Evolutionary conservation across 495 filamentous ascomycete genomes (phyloP).

Genomic region (Chlorociboria aeruginascens): DNA sequence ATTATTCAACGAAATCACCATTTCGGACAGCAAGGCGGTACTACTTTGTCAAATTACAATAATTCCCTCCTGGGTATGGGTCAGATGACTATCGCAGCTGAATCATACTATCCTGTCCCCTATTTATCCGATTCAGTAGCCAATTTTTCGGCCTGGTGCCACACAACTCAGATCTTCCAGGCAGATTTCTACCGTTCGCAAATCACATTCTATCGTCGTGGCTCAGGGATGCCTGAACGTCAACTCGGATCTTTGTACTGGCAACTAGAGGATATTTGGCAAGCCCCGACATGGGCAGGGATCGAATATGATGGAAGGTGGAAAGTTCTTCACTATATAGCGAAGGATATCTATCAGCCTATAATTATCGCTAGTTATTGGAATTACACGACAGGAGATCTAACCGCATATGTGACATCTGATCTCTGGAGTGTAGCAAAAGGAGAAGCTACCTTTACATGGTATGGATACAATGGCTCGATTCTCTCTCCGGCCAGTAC

Average conservation of each 20-base stretch:
- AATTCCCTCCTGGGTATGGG: constrained; percentile 78
- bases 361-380: constrained; percentile 57
- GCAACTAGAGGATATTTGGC: constrained; percentile 92
- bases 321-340: constrained; percentile 70
- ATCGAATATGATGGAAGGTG: constrained; percentile 67
- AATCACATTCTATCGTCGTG: constrained; percentile 63
- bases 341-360: constrained; percentile 55
- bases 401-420: constrained; percentile 49
- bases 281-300: constrained; percentile 67
- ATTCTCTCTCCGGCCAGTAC: constrained; percentile 3
- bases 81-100: constrained; percentile 54
- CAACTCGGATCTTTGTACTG: constrained; percentile 78
- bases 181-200: constrained; percentile 66
- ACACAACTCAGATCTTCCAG: constrained; percentile 69
- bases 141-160: constrained; percentile 61
- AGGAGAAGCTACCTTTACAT: constrained; percentile 22
- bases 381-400: constrained; percentile 38
- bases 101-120: constrained; percentile 64
- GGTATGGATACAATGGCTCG: constrained; percentile 21
- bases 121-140: constrained; percentile 40
- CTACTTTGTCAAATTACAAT: constrained; percentile 47
- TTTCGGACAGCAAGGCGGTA: constrained; percentile 36
- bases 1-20: constrained; percentile 56
- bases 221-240: constrained; percentile 48
- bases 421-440: constrained; percentile 33